Evolutionary conservation across 2,329 filamentous ascomycete species (phyloP).

Genomic region (Trichoderma brevicompactum): DNA sequence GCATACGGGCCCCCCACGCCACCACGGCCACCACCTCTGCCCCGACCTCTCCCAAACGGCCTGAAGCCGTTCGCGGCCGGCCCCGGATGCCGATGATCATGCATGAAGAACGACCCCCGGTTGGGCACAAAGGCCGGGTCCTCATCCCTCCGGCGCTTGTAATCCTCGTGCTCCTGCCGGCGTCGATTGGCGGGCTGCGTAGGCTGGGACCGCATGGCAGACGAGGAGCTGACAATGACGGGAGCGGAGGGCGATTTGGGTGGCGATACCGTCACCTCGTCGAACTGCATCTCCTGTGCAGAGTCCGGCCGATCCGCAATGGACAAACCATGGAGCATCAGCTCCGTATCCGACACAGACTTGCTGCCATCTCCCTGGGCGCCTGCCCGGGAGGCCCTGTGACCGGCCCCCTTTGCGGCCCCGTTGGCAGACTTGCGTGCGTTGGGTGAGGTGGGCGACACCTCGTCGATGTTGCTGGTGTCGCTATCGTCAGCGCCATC

Average conservation of each 20-base stretch:
- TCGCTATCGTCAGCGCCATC: constrained; percentile 65
- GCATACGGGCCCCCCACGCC: constrained; percentile 61
- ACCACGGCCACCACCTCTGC: constrained; percentile 62
- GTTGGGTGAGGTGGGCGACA: constrained; percentile 55
- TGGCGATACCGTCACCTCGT: constrained; percentile 47
- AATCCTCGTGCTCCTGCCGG: constrained; percentile 87
- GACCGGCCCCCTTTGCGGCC: constrained; percentile 42
- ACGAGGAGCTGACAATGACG: constrained; percentile 59
- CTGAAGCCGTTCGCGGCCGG: constrained; percentile 77
- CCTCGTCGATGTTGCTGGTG: constrained; percentile 64
- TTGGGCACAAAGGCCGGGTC: constrained; percentile 95
- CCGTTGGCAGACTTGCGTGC: constrained; percentile 50
- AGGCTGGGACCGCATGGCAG: constrained; percentile 50
- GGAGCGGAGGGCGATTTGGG: constrained; percentile 52
- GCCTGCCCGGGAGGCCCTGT: constrained; percentile 43
- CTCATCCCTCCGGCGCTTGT: constrained; percentile 82
- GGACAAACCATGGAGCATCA: constrained; percentile 61
- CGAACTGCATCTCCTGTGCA: constrained; percentile 53
- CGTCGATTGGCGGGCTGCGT: constrained; percentile 70
- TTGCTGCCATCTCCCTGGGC: constrained; percentile 43
- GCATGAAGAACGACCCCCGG: constrained; percentile 94
- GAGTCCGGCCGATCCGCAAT: constrained; percentile 49
- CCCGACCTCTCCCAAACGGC: constrained; percentile 69
- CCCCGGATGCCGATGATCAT: constrained; percentile 85
- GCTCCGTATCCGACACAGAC: constrained; percentile 57